These are phyloP conservation scores for Scopulariopsis brevicaulis DNA, from an alignment of 2,329 filamentous ascomycete genomes.

Conservation along the genomic window DNA sequence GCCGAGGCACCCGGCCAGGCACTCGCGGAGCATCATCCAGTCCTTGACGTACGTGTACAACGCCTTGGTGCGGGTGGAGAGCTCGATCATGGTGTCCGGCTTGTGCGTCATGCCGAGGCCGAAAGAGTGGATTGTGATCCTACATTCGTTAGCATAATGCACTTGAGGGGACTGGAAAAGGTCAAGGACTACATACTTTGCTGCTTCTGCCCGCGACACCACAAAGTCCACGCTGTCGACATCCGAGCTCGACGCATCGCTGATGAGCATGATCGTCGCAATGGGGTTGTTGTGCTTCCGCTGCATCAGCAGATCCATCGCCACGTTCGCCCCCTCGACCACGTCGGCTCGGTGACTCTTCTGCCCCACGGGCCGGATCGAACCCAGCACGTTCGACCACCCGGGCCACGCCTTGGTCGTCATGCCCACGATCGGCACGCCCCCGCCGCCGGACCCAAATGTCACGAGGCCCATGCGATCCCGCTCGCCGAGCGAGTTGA, in stretches of 20 bases:
- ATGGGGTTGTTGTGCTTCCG: slow-evolving; percentile 92
- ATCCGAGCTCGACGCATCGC: slow-evolving; percentile 91
- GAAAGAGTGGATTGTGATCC: slow-evolving; percentile 89
- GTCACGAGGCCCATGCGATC: slow-evolving; percentile 97
- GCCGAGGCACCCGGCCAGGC: slow-evolving; percentile 84
- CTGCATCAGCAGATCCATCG: slow-evolving; percentile 98
- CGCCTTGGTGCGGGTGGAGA: slow-evolving; percentile 90
- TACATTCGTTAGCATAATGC: slow-evolving; percentile 16
- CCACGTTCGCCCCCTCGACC: slow-evolving; percentile 93
- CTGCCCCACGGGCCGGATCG: slow-evolving; percentile 86
- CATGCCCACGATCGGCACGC: slow-evolving; percentile 95
- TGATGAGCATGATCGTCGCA: slow-evolving; percentile 91
- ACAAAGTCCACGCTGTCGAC: slow-evolving; percentile 96
- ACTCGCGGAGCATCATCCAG: slow-evolving; percentile 99
- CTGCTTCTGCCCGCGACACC: slow-evolving; percentile 88
- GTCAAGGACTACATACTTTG: slow-evolving; percentile 49
- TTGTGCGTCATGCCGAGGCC: slow-evolving; percentile 95
- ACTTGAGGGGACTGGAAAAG: slow-evolving; percentile 11
- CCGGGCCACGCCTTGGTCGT: slow-evolving; percentile 89
- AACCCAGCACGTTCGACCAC: slow-evolving; percentile 76
- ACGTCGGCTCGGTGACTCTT: slow-evolving; percentile 96
- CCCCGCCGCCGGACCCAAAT: slow-evolving; percentile 87
- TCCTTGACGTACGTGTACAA: slow-evolving; percentile 98
- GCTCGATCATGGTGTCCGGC: slow-evolving; percentile 95
- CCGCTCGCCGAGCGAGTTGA: slow-evolving; percentile 77